phyloP scores from a whole-genome alignment of 2,329 filamentous ascomycete genomes.

The Madurella fahalii region DNA sequence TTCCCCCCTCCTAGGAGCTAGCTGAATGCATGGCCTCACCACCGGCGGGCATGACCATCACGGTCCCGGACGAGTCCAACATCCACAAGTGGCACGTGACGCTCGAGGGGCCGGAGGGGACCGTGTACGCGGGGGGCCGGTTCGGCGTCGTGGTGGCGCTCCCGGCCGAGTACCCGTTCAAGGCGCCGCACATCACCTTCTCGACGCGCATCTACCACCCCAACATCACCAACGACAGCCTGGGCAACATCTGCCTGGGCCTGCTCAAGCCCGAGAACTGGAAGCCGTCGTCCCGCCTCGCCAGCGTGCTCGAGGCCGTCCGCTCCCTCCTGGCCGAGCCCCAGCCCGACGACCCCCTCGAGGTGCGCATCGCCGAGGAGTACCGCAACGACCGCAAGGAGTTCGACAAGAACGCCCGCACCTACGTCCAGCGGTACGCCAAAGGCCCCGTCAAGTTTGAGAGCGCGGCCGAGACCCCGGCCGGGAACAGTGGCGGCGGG shows the following conservation, averaged over 20 bases:
- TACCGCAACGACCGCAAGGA: conserved; percentile 63
- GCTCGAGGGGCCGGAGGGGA: conserved; percentile 42
- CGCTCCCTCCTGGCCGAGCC: conserved; percentile 72
- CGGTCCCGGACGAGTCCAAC: conserved; percentile 44
- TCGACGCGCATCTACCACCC: conserved; percentile 91
- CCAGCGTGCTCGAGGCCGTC: conserved; percentile 71
- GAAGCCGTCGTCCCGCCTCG: conserved; percentile 81
- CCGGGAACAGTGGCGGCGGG: conserved; percentile 1
- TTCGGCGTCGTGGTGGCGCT: conserved; percentile 72
- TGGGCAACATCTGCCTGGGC: conserved; percentile 80
- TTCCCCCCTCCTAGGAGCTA: no score
- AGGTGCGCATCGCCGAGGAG: conserved; percentile 80
- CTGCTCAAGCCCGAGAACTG: conserved; percentile 82
- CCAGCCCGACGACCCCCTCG: conserved; percentile 84
- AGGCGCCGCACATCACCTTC: conserved; percentile 76
- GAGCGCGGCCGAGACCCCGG: conserved; percentile 25
- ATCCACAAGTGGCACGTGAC: conserved; percentile 51
- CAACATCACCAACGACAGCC: conserved; percentile 83
- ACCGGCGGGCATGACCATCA: conserved; percentile 44
- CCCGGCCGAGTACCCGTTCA: conserved; percentile 83
- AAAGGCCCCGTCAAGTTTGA: conserved; percentile 39
- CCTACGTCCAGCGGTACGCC: conserved; percentile 73
- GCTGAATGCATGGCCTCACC: conserved; percentile 46
- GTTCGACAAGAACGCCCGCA: conserved; percentile 70
- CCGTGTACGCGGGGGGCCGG: conserved; percentile 58